Percentiles rank a stretch among this genome's conserved stretches.
phyloP scores from a whole-genome alignment of 768 basidiomycete genomes.

The Lactarius hengduanensis region DNA sequence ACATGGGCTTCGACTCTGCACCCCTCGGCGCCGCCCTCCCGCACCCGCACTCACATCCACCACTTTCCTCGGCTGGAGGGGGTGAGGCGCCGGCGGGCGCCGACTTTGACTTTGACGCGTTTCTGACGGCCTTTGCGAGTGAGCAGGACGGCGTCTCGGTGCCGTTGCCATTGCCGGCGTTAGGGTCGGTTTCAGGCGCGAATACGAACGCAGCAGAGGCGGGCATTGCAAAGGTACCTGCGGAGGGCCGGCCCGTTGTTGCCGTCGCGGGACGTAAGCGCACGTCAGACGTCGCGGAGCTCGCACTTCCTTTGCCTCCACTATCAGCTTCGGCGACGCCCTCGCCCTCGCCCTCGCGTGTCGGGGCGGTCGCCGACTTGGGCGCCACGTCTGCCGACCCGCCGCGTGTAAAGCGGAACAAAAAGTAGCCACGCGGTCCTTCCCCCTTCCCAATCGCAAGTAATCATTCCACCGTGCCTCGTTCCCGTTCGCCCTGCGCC shows the following conservation, averaged over 20 bases:
- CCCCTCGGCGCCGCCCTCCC: constrained; percentile 30
- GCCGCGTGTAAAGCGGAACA: constrained; percentile 34
- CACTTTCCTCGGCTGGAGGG: constrained; percentile 32
- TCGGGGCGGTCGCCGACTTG: neutral
- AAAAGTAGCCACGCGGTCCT: constrained; percentile 28
- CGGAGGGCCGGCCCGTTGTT: constrained; percentile 10
- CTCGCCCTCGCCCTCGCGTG: neutral
- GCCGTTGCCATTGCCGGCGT: neutral
- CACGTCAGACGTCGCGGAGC: constrained; percentile 34
- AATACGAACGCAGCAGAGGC: neutral
- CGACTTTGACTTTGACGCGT: constrained; percentile 29
- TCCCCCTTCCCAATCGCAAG: neutral
- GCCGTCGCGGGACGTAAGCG: constrained; percentile 33
- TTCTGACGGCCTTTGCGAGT: constrained; percentile 36
- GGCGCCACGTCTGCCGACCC: neutral
- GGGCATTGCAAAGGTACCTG: too few species aligned
- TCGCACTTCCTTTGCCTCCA: constrained; percentile 24
- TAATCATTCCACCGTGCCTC: neutral
- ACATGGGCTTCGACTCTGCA: constrained; percentile 61
- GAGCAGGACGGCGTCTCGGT: constrained; percentile 36
- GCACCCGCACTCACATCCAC: neutral
- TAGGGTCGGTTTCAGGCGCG: neutral
- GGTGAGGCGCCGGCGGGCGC: constrained; percentile 2
- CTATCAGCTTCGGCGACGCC: constrained; percentile 5
- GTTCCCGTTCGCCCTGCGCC: neutral